Percentiles rank a stretch among this genome's conserved stretches.
Evolutionary conservation across 1,139 yeast species (phyloP).

Genomic region (Suhomyces bokatorum): DNA sequence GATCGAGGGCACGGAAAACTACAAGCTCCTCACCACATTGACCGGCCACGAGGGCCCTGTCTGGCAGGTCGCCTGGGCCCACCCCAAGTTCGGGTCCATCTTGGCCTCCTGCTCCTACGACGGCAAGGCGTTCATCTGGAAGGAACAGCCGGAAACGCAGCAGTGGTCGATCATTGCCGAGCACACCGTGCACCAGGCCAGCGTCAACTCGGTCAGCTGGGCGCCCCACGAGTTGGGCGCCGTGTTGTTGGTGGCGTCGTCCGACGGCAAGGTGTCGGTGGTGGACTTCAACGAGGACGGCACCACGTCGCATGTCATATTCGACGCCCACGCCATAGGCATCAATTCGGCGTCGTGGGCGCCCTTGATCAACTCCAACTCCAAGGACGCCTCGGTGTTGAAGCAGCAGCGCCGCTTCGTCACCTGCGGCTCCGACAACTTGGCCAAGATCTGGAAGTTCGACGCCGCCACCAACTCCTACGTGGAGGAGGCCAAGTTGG

Average conservation of each 20-base stretch:
- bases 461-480: constrained; percentile 60
- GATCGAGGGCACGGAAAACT: constrained; percentile 77
- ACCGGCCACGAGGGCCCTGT: constrained; percentile 96
- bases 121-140: constrained; percentile 93
- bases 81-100: constrained; percentile 94
- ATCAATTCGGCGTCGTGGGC: constrained; percentile 97
- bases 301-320: constrained; percentile 62
- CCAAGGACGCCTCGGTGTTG: constrained; percentile 34
- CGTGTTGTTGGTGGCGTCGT: constrained; percentile 81
- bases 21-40: constrained; percentile 77
- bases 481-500: constrained; percentile 70
- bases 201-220: constrained; percentile 94
- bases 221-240: constrained; percentile 98
- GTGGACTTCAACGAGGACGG: constrained; percentile 93
- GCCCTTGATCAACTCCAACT: constrained; percentile 50
- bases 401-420: constrained; percentile 61
- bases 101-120: constrained; percentile 95
- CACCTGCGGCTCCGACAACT: constrained; percentile 93
- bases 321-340: constrained; percentile 89
- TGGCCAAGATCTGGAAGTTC: constrained; percentile 86
- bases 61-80: constrained; percentile 99
- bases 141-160: constrained; percentile 76
- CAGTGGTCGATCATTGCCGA: constrained; percentile 88
- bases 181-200: constrained; percentile 86
- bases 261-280: constrained; percentile 90